phyloP scores from a whole-genome alignment of 306 rosid species.

The Lathyrus aphaca region DNA sequence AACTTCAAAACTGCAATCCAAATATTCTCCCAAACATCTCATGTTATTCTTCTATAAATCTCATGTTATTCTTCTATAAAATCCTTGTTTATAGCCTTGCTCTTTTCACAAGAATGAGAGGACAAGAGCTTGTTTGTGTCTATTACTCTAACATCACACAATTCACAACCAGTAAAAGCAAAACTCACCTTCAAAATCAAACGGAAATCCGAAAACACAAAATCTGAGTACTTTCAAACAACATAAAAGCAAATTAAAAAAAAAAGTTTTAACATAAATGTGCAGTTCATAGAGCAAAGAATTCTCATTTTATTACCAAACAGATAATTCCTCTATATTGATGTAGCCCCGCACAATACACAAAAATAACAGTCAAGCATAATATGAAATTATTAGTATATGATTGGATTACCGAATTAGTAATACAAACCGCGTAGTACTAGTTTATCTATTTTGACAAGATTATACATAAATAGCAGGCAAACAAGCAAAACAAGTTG shows the following conservation, averaged over 20 bases:
- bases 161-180: neutral
- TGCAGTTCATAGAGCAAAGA: neutral
- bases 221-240: neutral
- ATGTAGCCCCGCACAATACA: neutral
- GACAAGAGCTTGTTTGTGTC: conserved; percentile 2
- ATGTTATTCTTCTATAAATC: neutral
- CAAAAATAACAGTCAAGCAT: too few species aligned
- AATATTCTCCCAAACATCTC: conserved; percentile 21
- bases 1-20: conserved; percentile 25
- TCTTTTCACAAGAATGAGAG: conserved; percentile 7
- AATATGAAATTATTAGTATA: too few species aligned
- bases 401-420: too few species aligned
- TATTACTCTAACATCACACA: neutral
- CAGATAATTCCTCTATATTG: neutral
- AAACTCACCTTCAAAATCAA: conserved; percentile 17
- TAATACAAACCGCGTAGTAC: too few species aligned
- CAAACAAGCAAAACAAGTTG: too few species aligned
- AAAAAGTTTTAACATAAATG: neutral
- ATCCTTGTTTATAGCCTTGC: neutral
- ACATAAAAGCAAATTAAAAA: conserved; percentile 22
- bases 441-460: too few species aligned
- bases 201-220: neutral
- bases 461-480: too few species aligned
- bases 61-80: conserved; percentile 3
- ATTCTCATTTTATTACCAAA: neutral